Evolutionary conservation across 2,329 filamentous ascomycete species (phyloP).

Genomic region (Xylaria sp.): DNA sequence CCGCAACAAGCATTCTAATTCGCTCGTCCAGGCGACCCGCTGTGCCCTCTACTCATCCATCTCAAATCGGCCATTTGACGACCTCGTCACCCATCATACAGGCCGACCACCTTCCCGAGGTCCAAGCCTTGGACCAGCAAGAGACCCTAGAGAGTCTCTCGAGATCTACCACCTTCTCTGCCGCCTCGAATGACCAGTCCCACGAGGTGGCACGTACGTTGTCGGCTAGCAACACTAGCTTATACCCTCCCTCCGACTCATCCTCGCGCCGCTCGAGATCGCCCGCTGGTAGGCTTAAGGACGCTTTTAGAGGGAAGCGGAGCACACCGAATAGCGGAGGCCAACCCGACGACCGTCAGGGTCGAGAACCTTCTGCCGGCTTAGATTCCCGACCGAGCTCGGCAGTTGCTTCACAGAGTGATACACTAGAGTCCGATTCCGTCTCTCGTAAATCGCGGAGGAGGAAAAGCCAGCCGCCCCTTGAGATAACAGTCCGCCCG

Average conservation of each 20-base stretch:
- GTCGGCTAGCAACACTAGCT: slow-evolving; percentile 53
- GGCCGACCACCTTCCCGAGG: slow-evolving; percentile 62
- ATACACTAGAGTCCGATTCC: slow-evolving; percentile 42
- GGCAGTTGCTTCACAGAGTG: slow-evolving; percentile 39
- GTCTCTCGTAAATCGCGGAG: slow-evolving; percentile 39
- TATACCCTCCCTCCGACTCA: slow-evolving; percentile 57
- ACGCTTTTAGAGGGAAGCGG: slow-evolving; percentile 73
- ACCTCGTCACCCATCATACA: slow-evolving; percentile 75
- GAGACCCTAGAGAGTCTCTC: slow-evolving; percentile 43
- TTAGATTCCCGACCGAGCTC: slow-evolving; percentile 40
- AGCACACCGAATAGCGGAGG: slow-evolving; percentile 57
- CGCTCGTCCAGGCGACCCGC: slow-evolving; percentile 55
- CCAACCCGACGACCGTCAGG: slow-evolving; percentile 43
- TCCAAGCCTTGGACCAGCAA: slow-evolving; percentile 54
- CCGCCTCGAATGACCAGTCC: slow-evolving; percentile 48
- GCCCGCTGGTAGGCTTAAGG: slow-evolving; percentile 76
- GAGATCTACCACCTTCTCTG: slow-evolving; percentile 55
- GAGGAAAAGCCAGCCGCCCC: slow-evolving; percentile 41
- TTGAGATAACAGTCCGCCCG: slow-evolving; percentile 50
- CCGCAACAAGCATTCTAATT: slow-evolving; percentile 27
- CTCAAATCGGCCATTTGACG: slow-evolving; percentile 75
- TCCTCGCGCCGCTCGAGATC: slow-evolving; percentile 71
- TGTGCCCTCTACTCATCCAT: slow-evolving; percentile 68
- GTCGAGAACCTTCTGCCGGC: slow-evolving; percentile 39
- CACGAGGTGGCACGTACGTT: slow-evolving; percentile 48